Base-by-base conservation (phyloP, 129 eudicot genomes). In the Tagetes erecta region DNA sequence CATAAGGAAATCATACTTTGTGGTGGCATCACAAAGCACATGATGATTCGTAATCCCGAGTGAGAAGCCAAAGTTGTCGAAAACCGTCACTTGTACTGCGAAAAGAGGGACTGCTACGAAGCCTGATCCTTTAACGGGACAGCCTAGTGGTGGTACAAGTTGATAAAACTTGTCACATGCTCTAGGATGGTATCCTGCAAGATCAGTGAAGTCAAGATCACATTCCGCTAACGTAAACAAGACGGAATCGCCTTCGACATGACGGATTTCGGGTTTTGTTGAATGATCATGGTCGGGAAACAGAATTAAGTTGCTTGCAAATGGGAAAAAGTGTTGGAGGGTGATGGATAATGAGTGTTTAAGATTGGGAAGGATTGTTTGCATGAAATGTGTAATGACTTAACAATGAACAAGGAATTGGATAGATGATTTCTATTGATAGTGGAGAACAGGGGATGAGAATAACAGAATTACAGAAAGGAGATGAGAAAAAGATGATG, bases 311-410 rank as follows among this genome's bases (percentile, higher is more conserved):
- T 81, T 86, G 11, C 83, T 63, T 44, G 85, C 79, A 14, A 86
- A 57, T 6, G 87, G 87, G 67, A 77, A 78, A 42, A 80, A 86
- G 81, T 83, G 83, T 58, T 74, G 68, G 46, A 86, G 87, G 34
- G 87, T 58, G 64, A 80, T 68, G 49, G 90, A 80, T 20, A 86
- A 84, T 0, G 87, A 74, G 71, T 57, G 73, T 39, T 80, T 78
- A 51, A 86, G 85, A 0, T 71, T 68, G 0, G 91, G 91, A 34
- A 84, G 33, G 1, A 82, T 31, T 52, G 72, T 67, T 27, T 81
- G 53, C 2, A 31, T 8, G 68, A 86, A 86, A 36, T 80, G 52
- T 51, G 50, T n/a, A n/a, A n/a, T n/a, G n/a, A n/a, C n/a, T n/a
- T n/a, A n/a, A n/a, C n/a, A n/a, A n/a, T n/a, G n/a, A n/a, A n/a